These are phyloP conservation scores for Boletus tomentosulus DNA, from an alignment of 768 basidiomycete species.

Conservation along the genomic window DNA sequence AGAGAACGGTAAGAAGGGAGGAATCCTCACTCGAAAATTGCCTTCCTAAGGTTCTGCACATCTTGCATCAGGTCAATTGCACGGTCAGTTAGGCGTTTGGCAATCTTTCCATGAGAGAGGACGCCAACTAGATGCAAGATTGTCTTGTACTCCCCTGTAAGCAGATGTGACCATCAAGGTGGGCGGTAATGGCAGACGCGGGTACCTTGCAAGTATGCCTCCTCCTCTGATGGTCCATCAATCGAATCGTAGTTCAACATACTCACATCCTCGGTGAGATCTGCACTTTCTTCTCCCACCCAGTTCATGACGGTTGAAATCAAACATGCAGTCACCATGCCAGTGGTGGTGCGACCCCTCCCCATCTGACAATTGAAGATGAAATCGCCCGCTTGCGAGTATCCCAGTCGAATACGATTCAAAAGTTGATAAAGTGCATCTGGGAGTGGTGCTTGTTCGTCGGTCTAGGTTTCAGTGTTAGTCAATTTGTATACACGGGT, in stretches of 20 bases:
- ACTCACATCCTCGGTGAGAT: conserved; percentile 33
- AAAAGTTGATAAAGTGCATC: conserved; percentile 78
- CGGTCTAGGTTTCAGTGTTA: conserved; percentile 58
- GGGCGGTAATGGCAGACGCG: not conserved
- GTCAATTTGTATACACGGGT: not conserved
- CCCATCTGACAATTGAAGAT: conserved; percentile 99
- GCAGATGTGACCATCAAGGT: not conserved
- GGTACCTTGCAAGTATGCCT: conserved; percentile 81
- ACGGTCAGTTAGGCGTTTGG: conserved; percentile 84
- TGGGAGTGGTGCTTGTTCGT: conserved; percentile 95
- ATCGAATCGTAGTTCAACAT: conserved; percentile 59
- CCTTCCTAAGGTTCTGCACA: conserved; percentile 93
- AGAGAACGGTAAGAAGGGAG: not conserved
- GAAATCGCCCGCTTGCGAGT: conserved; percentile 66
- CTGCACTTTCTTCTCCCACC: conserved; percentile 41
- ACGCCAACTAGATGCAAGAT: conserved; percentile 93
- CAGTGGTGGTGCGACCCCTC: conserved; percentile 86
- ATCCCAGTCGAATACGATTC: conserved; percentile 58
- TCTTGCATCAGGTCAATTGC: conserved; percentile 93
- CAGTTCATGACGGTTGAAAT: conserved; percentile 73
- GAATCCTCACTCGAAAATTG: conserved; percentile 81
- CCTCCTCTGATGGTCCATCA: conserved; percentile 83
- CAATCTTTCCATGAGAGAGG: conserved; percentile 85
- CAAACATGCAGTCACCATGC: conserved; percentile 88
- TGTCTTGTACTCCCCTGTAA: conserved; percentile 92